phyloP scores from a whole-genome alignment of 2,329 filamentous ascomycete genomes.

The Mycosphaerella sp. region DNA sequence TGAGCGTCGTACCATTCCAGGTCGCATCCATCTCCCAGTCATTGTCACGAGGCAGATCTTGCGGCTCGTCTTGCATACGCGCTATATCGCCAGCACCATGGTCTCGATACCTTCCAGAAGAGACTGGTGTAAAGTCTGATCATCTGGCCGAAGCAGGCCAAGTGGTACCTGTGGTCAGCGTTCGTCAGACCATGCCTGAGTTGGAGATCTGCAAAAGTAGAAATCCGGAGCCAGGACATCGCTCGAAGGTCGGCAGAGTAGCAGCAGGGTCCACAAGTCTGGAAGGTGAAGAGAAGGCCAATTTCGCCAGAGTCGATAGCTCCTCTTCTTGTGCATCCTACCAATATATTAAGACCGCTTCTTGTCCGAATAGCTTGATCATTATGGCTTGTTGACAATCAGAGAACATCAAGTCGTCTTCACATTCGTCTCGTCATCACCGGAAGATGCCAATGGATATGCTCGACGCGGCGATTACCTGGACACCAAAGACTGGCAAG shows the following conservation, averaged over 20 bases:
- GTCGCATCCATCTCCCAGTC: background rate
- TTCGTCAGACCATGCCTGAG: background rate
- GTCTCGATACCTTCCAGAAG: background rate
- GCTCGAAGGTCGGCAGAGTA: slow-evolving; percentile 1
- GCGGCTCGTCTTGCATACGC: background rate
- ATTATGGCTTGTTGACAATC: background rate
- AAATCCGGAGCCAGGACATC: background rate
- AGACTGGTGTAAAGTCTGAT: background rate
- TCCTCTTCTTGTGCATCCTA: background rate
- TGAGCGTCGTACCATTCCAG: background rate
- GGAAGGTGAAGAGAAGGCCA: no score
- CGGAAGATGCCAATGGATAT: slow-evolving; percentile 7
- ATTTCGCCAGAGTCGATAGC: slow-evolving; percentile 5
- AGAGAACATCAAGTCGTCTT: background rate
- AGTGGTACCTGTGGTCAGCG: background rate
- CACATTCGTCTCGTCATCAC: background rate
- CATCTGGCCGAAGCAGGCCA: background rate
- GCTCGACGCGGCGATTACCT: slow-evolving; percentile 9
- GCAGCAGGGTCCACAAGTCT: no score
- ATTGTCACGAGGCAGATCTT: background rate
- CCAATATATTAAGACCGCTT: background rate
- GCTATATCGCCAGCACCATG: background rate
- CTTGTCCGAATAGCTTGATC: background rate
- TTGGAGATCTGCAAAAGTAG: background rate
- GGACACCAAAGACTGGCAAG: slow-evolving; percentile 6